A percentile compares a stretch with the other conserved stretches of the same genome.
These are phyloP conservation scores for Spergularia marina DNA, from an alignment of 148 eudicot genomes.

Conservation along the genomic window DNA sequence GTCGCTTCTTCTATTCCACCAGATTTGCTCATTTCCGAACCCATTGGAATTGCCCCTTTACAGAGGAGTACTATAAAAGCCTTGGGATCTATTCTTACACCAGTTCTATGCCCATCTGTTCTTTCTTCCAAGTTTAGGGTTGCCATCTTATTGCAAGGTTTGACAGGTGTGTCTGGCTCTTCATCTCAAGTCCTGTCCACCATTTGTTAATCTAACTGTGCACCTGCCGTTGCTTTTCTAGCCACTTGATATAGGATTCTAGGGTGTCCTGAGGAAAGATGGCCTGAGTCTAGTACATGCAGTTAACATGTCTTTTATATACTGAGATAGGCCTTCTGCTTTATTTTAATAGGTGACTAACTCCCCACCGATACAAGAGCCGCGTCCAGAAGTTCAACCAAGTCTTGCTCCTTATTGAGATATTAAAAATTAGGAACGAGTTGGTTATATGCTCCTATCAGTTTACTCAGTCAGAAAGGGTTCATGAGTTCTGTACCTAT, in stretches of 20 bases:
- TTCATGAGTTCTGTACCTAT: not conserved
- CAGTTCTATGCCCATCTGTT: slow-evolving; percentile 74
- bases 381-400: too few relatives aligned
- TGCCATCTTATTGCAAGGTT: slow-evolving; percentile 67
- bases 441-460: not conserved
- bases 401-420: not conserved
- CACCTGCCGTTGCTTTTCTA: not conserved
- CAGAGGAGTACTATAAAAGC: slow-evolving; percentile 53
- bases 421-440: slow-evolving; percentile 2
- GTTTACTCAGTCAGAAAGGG: not conserved
- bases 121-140: slow-evolving; percentile 81
- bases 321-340: too few relatives aligned
- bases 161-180: slow-evolving; percentile 54
- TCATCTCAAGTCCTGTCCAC: not conserved
- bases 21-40: slow-evolving; percentile 43
- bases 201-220: not conserved
- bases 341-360: too few relatives aligned
- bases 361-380: too few relatives aligned
- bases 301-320: too few relatives aligned
- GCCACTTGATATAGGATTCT: not conserved
- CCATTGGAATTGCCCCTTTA: slow-evolving; percentile 44
- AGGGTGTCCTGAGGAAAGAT: not conserved
- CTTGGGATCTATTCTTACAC: slow-evolving; percentile 71
- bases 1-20: slow-evolving; percentile 84
- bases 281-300: not conserved